Conservation (phyloP, 2,329 filamentous ascomycete genomes). For the Claviceps sp. region DNA sequence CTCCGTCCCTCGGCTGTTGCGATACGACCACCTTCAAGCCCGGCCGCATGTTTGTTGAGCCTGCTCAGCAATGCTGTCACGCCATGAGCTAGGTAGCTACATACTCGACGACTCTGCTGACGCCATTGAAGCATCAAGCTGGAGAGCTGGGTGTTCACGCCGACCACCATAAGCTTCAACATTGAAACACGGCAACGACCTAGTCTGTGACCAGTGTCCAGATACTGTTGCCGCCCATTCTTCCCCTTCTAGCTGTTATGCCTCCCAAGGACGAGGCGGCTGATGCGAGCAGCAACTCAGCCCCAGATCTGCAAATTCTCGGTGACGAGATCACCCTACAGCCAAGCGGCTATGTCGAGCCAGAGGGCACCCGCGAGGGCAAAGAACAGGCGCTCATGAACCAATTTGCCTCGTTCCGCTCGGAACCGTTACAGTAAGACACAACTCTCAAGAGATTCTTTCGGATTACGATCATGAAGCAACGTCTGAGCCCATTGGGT, state of each 20-base stretch:
- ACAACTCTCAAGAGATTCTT: too few species aligned
- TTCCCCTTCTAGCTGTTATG: conserved; percentile 12
- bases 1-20: conserved; percentile 3
- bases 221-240: neutral
- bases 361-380: conserved; percentile 31
- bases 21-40: neutral
- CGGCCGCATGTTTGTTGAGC: neutral
- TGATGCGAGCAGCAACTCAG: conserved; percentile 28
- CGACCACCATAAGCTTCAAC: neutral
- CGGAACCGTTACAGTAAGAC: conserved; percentile 45
- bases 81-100: neutral
- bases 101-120: neutral
- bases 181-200: neutral
- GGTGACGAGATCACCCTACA: conserved; percentile 63
- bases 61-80: neutral
- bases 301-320: conserved; percentile 66
- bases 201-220: neutral
- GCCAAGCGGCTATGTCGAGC: conserved; percentile 53
- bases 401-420: conserved; percentile 77
- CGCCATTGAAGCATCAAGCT: neutral
- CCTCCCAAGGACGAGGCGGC: conserved; percentile 16
- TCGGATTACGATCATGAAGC: too few species aligned
- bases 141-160: neutral
- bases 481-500: neutral
- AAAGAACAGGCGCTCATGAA: conserved; percentile 61